phyloP scores from a whole-genome alignment of 257 asterid genomes.

The Solanum acaule region DNA sequence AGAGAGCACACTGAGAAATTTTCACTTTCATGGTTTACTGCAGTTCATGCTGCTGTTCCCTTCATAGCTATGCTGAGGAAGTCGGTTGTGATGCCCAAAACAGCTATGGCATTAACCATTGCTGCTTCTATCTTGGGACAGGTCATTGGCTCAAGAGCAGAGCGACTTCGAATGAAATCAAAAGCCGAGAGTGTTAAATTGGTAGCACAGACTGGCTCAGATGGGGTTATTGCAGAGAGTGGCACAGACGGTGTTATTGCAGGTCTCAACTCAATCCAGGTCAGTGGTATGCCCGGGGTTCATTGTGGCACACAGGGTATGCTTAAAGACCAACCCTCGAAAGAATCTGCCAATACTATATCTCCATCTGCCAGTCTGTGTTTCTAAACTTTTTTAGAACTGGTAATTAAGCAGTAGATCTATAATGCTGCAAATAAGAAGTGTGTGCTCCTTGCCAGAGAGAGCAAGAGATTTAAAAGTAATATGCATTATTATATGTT shows the following conservation, averaged over 20 bases:
- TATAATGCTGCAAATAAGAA: neutral
- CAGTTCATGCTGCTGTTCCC: constrained; percentile 88
- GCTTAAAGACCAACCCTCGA: constrained; percentile 25
- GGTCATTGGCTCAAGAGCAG: constrained; percentile 76
- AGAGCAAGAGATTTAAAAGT: neutral
- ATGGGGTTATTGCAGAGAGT: constrained; percentile 7
- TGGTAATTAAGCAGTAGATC: neutral
- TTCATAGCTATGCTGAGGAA: constrained; percentile 87
- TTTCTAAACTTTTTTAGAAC: constrained; percentile 21
- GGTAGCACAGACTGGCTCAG: constrained; percentile 15
- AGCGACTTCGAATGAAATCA: constrained; percentile 51
- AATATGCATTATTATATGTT: neutral
- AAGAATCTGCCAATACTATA: constrained; percentile 16
- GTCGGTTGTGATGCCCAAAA: constrained; percentile 75
- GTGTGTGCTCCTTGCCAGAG: neutral
- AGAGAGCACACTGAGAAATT: constrained; percentile 68
- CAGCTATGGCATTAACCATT: constrained; percentile 75
- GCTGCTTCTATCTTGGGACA: constrained; percentile 76
- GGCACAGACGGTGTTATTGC: constrained; percentile 6
- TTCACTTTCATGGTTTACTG: constrained; percentile 64
- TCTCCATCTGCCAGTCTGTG: constrained; percentile 44
- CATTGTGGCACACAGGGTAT: constrained; percentile 27
- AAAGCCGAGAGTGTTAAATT: constrained; percentile 32
- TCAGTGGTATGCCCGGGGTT: constrained; percentile 17
- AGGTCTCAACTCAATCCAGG: constrained; percentile 12